phyloP scores from a whole-genome alignment of 176 grass and related monocot species.

The Carex myosuroides region DNA sequence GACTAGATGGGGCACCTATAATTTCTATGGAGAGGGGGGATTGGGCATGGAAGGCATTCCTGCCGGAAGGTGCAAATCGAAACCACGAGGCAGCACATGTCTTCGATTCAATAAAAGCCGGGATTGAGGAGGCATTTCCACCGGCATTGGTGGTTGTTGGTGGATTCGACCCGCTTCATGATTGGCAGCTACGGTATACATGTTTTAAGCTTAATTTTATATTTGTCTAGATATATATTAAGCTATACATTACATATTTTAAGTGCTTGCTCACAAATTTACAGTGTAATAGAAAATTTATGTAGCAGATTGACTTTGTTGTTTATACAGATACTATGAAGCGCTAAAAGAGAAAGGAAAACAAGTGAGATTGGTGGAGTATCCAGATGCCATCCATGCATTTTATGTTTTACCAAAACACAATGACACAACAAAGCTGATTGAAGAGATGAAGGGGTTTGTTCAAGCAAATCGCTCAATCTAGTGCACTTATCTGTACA shows the following conservation, averaged over 20 bases:
- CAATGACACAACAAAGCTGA: background rate
- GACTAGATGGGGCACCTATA: background rate
- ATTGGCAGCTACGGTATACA: background rate
- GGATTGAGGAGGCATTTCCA: background rate
- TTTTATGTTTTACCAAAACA: slow-evolving; percentile 9
- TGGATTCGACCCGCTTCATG: background rate
- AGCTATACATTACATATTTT: background rate
- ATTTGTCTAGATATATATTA: background rate
- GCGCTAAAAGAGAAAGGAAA: slow-evolving; percentile 5
- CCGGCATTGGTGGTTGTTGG: background rate
- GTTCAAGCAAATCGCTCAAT: slow-evolving; percentile 4
- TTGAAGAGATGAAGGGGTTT: slow-evolving; percentile 12
- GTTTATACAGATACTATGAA: slow-evolving; percentile 3
- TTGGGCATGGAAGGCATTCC: slow-evolving; percentile 9
- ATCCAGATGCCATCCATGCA: slow-evolving; percentile 22
- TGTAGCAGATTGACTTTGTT: background rate
- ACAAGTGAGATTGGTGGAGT: slow-evolving; percentile 13
- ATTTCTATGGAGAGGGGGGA: background rate
- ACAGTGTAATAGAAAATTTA: too few relatives aligned
- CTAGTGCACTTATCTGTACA: background rate
- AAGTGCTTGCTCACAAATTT: too few relatives aligned
- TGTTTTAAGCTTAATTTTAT: background rate
- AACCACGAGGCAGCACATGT: slow-evolving; percentile 5
- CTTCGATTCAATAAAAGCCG: background rate
- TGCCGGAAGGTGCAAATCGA: slow-evolving; percentile 6